Evolutionary conservation across 2,329 filamentous ascomycete genomes (phyloP).

Genomic region (Botrytis aclada): DNA sequence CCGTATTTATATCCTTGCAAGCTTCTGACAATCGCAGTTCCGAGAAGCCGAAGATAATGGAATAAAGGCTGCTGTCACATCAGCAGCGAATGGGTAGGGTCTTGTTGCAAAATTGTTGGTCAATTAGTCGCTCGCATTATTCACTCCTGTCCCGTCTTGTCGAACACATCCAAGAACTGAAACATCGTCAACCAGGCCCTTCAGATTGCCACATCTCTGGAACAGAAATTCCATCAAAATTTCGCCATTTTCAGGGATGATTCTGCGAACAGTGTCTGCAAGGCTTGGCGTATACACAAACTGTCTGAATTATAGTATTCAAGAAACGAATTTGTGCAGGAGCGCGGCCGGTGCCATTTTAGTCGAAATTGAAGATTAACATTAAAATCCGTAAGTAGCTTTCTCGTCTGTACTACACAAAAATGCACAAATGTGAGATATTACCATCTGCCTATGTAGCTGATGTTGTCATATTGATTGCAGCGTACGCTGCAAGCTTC

Average conservation of each 20-base stretch:
- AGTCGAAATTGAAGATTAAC: neutral
- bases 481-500: neutral
- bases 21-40: accelerated
- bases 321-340: neutral
- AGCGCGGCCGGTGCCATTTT: neutral
- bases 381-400: neutral
- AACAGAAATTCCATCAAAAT: neutral
- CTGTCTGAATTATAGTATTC: neutral
- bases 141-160: neutral
- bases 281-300: neutral
- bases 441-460: neutral
- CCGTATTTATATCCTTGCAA: neutral
- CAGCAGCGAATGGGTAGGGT: neutral
- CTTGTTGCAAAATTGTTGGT: neutral
- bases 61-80: neutral
- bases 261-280: neutral
- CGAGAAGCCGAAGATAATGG: neutral
- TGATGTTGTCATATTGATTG: neutral
- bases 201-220: neutral
- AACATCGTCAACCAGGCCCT: neutral
- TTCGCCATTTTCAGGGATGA: neutral
- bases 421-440: neutral
- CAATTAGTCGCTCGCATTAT: neutral
- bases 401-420: neutral
- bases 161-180: neutral